A percentile compares a stretch with the other conserved stretches of the same genome.
phyloP scores from a whole-genome alignment of 2,329 filamentous ascomycete species.

The Pseudocercospora macadamiae region DNA sequence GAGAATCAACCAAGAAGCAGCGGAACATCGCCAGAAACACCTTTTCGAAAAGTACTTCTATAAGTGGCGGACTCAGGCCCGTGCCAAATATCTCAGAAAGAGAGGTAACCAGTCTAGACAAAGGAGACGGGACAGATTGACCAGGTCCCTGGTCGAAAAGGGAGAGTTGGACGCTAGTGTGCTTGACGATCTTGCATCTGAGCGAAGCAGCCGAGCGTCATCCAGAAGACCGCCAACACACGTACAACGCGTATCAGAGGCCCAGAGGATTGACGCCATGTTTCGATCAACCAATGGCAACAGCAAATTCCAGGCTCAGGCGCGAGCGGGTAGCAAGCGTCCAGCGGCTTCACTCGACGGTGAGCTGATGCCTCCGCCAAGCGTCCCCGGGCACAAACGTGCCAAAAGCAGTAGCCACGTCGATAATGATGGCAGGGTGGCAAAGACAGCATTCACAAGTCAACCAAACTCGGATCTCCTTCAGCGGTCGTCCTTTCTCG shows the following conservation, averaged over 20 bases:
- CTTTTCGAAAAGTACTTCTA: slow-evolving; percentile 42
- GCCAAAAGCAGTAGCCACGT: slow-evolving; percentile 34
- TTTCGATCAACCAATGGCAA: slow-evolving; percentile 26
- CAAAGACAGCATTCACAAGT: slow-evolving; percentile 24
- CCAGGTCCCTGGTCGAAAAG: not conserved
- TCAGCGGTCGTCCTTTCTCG: slow-evolving; percentile 37
- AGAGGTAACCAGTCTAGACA: slow-evolving; percentile 1
- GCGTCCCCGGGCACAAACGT: slow-evolving; percentile 32
- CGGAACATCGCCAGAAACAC: slow-evolving; percentile 36
- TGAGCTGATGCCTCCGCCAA: slow-evolving; percentile 10
- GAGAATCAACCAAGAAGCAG: slow-evolving; percentile 32
- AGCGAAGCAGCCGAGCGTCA: not conserved
- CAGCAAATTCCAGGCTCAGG: slow-evolving; percentile 19
- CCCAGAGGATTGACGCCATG: slow-evolving; percentile 26
- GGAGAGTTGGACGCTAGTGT: not conserved
- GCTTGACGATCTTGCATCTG: not conserved
- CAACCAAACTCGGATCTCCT: slow-evolving; percentile 23
- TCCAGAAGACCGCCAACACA: slow-evolving; percentile 1
- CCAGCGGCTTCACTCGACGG: slow-evolving; percentile 29
- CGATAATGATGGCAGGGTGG: slow-evolving; percentile 27
- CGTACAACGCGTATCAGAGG: not conserved
- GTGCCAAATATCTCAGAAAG: slow-evolving; percentile 11
- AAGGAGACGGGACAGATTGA: not conserved
- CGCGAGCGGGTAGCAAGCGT: slow-evolving; percentile 31
- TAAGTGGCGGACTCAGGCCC: slow-evolving; percentile 40